A percentile compares a stretch with the other conserved stretches of the same genome.
phyloP scores from a whole-genome alignment of 495 filamentous ascomycete species.

The Tuber calosporum region DNA sequence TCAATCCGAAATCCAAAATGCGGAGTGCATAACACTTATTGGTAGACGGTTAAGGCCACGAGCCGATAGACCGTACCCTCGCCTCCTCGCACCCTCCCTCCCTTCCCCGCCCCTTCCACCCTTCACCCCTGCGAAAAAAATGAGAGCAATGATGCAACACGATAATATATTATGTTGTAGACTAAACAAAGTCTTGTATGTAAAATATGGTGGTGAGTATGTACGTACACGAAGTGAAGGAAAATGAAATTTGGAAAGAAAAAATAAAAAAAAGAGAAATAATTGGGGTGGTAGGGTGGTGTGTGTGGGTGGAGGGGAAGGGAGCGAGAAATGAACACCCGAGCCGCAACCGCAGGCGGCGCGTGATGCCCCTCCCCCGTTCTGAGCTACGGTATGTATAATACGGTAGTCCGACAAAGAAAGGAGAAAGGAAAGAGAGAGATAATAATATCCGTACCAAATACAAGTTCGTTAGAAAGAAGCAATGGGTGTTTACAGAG shows the following conservation, averaged over 20 bases:
- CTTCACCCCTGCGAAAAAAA: neutral
- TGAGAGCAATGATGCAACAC: neutral
- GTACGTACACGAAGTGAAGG: neutral
- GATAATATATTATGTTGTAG: neutral
- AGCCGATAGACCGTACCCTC: neutral
- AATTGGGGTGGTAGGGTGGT: neutral
- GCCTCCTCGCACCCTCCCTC: neutral
- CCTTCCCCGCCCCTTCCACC: neutral
- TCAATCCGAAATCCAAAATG: neutral
- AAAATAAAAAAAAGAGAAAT: neutral
- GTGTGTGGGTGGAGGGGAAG: constrained; percentile 6
- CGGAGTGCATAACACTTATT: neutral
- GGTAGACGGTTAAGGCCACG: neutral
- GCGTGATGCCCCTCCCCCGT: neutral
- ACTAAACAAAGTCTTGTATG: neutral
- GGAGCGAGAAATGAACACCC: constrained; percentile 5
- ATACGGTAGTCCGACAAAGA: neutral
- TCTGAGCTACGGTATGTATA: neutral
- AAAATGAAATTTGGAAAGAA: neutral
- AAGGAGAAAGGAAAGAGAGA: neutral
- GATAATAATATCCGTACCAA: neutral
- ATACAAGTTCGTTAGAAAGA: neutral
- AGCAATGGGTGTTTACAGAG: neutral
- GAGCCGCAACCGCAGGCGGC: neutral
- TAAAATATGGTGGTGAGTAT: neutral